Percentiles rank a stretch among this genome's conserved stretches.
phyloP scores from a whole-genome alignment of 805 yeast species.

The Candida suzukii region DNA sequence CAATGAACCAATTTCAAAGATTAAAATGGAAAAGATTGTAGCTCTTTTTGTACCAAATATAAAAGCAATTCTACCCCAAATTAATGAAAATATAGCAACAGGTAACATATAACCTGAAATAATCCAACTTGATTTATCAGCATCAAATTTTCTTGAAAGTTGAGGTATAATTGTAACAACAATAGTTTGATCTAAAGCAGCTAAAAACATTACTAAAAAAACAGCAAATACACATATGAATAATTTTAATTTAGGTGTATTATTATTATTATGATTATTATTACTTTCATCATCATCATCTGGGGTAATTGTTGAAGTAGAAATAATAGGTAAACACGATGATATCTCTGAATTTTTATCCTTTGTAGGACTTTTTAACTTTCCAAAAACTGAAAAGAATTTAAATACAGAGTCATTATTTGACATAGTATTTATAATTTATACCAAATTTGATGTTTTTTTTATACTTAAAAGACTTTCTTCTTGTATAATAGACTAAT shows the following conservation, averaged over 20 bases:
- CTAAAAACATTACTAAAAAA: conserved; percentile 14
- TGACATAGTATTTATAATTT: no score
- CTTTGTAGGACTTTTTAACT: no score
- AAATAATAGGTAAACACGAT: no score
- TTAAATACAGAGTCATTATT: no score
- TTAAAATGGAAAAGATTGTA: conserved; percentile 35
- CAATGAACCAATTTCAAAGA: conserved; percentile 59
- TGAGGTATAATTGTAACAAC: conserved; percentile 43
- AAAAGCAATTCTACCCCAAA: conserved; percentile 52
- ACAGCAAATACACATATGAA: conserved; percentile 6
- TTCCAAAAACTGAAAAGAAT: no score
- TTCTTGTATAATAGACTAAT: no score
- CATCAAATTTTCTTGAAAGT: conserved; percentile 41
- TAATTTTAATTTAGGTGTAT: background rate
- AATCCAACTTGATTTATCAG: conserved; percentile 52
- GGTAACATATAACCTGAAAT: conserved; percentile 50
- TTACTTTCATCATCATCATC: no score
- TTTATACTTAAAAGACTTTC: no score
- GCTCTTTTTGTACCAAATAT: conserved; percentile 49
- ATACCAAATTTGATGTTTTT: no score
- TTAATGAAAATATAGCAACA: conserved; percentile 43
- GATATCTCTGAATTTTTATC: no score
- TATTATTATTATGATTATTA: no score
- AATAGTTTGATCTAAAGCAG: conserved; percentile 55
- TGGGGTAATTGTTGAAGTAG: no score